Evolutionary conservation across 768 basidiomycete genomes (phyloP).

Genomic region (Leccinellum albellum): DNA sequence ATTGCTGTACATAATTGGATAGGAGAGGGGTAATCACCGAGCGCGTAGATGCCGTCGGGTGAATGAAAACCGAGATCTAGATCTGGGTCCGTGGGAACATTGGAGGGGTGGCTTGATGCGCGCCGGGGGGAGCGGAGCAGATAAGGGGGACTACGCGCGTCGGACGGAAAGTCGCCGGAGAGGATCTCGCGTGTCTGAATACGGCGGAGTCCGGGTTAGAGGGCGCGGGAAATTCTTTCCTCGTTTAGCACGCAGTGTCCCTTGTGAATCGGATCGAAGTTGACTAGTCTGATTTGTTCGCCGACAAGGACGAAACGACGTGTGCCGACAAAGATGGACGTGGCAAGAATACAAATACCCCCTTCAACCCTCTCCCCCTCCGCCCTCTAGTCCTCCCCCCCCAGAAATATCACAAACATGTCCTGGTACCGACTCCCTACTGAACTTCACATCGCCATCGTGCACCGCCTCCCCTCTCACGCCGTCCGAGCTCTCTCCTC

Average conservation of each 20-base stretch:
- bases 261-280: conserved; percentile 23
- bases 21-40: neutral
- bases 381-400: neutral
- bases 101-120: neutral
- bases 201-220: neutral
- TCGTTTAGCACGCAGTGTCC: neutral
- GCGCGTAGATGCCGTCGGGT: neutral
- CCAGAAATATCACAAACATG: conserved; percentile 2
- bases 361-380: neutral
- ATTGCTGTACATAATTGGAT: neutral
- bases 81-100: conserved; percentile 2
- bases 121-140: conserved; percentile 16
- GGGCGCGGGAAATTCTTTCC: conserved; percentile 3
- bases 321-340: conserved; percentile 21
- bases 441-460: conserved; percentile 61
- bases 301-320: conserved; percentile 17
- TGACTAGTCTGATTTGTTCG: neutral
- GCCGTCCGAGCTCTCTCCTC: conserved; percentile 47
- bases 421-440: conserved; percentile 58
- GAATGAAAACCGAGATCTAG: neutral
- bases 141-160: conserved; percentile 7
- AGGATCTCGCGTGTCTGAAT: conserved; percentile 14
- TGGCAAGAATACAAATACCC: conserved; percentile 4
- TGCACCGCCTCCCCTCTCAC: conserved; percentile 43
- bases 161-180: conserved; percentile 26